These are phyloP conservation scores for Tylopilus cervinicoccineus DNA, from an alignment of 768 basidiomycete genomes.

Conservation along the genomic window DNA sequence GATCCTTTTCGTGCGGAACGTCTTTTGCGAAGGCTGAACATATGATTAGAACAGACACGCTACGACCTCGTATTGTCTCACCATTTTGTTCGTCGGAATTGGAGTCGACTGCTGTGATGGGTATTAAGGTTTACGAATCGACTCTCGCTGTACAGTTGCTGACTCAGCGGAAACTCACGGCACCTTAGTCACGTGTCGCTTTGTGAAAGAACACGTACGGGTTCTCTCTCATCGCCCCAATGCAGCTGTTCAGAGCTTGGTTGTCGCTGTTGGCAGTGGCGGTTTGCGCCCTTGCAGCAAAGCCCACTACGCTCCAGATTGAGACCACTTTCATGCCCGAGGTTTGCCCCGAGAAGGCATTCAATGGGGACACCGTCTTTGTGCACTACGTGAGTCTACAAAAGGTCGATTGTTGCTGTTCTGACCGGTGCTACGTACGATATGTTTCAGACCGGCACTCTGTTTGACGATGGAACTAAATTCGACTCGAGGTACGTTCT, in stretches of 20 bases:
- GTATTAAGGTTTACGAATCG: slow-evolving; percentile 33
- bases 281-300: slow-evolving; percentile 42
- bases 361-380: slow-evolving; percentile 58
- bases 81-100: slow-evolving; percentile 46
- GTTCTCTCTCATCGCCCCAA: slow-evolving; percentile 29
- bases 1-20: slow-evolving; percentile 94
- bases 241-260: slow-evolving; percentile 49
- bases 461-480: slow-evolving; percentile 71
- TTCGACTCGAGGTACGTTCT: slow-evolving; percentile 80
- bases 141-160: slow-evolving; percentile 40
- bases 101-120: slow-evolving; percentile 17
- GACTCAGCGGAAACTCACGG: slow-evolving; percentile 25
- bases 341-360: slow-evolving; percentile 50
- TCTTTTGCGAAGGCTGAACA: slow-evolving; percentile 94
- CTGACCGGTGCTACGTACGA: background rate
- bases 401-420: background rate
- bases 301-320: slow-evolving; percentile 53
- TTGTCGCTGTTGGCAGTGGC: slow-evolving; percentile 47
- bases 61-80: slow-evolving; percentile 26
- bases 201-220: background rate
- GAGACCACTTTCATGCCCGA: slow-evolving; percentile 59
- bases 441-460: slow-evolving; percentile 56
- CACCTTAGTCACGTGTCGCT: background rate
- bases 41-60: background rate
- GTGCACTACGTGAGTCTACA: slow-evolving; percentile 73